Evolutionary conservation across 108 stramenopile genomes (phyloP), one percentile per base, ranked within the genome.

Genomic region (Aurantiochytrium sp.): DNA sequence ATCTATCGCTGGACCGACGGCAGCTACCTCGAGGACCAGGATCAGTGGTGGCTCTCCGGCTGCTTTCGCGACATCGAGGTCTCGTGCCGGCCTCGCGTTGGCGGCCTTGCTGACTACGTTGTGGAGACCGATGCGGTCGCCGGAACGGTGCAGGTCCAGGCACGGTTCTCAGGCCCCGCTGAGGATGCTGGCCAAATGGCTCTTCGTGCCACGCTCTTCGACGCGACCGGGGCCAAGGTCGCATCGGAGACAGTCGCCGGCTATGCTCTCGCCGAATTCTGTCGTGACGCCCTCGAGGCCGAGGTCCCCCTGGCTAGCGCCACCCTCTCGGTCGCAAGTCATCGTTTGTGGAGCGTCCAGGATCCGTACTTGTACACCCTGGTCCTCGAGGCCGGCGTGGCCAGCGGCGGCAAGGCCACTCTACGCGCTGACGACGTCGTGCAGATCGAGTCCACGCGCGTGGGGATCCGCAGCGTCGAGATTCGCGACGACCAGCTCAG

Each of bases 1-100:
- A 95, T 95, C n/a, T 69, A 89, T 32, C 92, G 96, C 27, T 97
- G 95, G 95, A 95, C 94, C 39, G 96, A 96, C 92, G 95, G 95
- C 12, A 93, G 92, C 37, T 97, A 95, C 68, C 68, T 96, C 4
- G 97, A 97, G 91, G 96, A 97, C 87, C 97, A 97, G 90, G 97
- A 99, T 92, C 97, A 97, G 88, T 98, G 97, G 97, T 96, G 97
- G 92, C 94, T 98, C 93, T 96, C 93, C 52, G 98, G 98, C 6
- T 89, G 97, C 3, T 95, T 96, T 88, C 95, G 98, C 30, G 94
- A 94, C 31, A 96, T 98, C 0, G 96, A 95, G 88, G 39, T 98
- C 85, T 91, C 94, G 55, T 92, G 94, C 54, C 91, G 90, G 22
- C 92, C 91, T 22, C 73, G 37, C 2, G 89, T 86, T 39, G 93